A percentile compares a stretch with the other conserved stretches of the same genome.
phyloP scores from a whole-genome alignment of 345 rosid genomes.

The Rhodamnia rubescens region DNA sequence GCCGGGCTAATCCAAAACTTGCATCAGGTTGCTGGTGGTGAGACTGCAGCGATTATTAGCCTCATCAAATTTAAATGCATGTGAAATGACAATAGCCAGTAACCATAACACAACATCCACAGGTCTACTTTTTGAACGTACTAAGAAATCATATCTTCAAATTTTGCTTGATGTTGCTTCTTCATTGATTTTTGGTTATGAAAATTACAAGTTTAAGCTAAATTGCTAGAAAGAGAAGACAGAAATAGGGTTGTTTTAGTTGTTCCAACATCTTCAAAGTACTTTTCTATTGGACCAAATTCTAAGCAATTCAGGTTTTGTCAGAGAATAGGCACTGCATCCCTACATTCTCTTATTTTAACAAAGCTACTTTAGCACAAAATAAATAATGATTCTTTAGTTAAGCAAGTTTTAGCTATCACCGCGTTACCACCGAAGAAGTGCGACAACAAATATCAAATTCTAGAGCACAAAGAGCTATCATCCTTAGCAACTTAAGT shows the following conservation, averaged over 20 bases:
- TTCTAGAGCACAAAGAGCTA: background rate
- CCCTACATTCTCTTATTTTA: background rate
- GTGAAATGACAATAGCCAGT: background rate
- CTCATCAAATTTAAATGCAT: background rate
- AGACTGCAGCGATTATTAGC: constrained; percentile 8
- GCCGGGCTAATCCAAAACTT: constrained; percentile 85
- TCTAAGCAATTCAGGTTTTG: background rate
- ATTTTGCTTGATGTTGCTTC: background rate
- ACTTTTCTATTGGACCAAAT: background rate
- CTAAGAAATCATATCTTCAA: background rate
- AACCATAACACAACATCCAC: background rate
- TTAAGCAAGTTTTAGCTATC: background rate
- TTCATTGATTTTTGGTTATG: background rate
- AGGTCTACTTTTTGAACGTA: background rate
- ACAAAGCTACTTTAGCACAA: background rate
- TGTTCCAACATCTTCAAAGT: background rate
- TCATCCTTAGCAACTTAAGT: background rate
- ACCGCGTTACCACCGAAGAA: background rate
- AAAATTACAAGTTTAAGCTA: background rate
- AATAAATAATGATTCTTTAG: background rate
- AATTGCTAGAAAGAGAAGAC: background rate
- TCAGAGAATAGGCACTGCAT: background rate
- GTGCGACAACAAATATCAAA: background rate
- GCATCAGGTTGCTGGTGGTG: constrained; percentile 62
- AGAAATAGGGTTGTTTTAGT: background rate